phyloP scores from a whole-genome alignment of 768 basidiomycete genomes.

The Collybia sp. region DNA sequence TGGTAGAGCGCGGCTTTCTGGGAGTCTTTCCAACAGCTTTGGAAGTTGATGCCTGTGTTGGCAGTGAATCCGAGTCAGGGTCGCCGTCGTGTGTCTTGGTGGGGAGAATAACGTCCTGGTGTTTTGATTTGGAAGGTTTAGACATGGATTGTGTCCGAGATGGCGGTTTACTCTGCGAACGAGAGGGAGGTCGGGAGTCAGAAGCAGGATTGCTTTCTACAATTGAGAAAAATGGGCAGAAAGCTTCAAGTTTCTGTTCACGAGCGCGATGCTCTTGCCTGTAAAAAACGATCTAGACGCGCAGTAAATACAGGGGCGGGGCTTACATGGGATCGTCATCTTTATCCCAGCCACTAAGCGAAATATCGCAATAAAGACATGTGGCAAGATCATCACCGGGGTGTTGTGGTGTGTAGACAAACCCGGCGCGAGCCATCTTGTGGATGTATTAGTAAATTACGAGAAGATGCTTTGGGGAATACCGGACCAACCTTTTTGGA shows the following conservation, averaged over 20 bases:
- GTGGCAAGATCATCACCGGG: slow-evolving; percentile 74
- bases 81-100: slow-evolving; percentile 36
- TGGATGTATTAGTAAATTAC: neutral
- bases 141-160: slow-evolving; percentile 20
- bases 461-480: neutral
- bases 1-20: slow-evolving; percentile 10
- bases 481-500: slow-evolving; percentile 53
- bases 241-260: slow-evolving; percentile 37
- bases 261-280: slow-evolving; percentile 79
- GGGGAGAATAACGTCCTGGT: slow-evolving; percentile 30
- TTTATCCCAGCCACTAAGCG: slow-evolving; percentile 82
- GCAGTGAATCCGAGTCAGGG: slow-evolving; percentile 20
- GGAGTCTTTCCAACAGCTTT: slow-evolving; percentile 12
- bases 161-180: slow-evolving; percentile 14
- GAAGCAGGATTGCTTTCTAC: slow-evolving; percentile 8
- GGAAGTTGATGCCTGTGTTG: slow-evolving; percentile 11
- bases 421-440: slow-evolving; percentile 89
- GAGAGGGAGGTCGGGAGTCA: slow-evolving; percentile 5
- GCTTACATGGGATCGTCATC: slow-evolving; percentile 85
- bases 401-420: slow-evolving; percentile 69
- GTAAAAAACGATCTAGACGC: slow-evolving; percentile 2
- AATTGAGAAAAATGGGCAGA: slow-evolving; percentile 38
- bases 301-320: slow-evolving; percentile 1
- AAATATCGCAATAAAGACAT: slow-evolving; percentile 80
- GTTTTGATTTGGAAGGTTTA: slow-evolving; percentile 24